These are phyloP conservation scores for Magnolia sinica DNA, from an alignment of 164 flowering plant genomes.

Conservation along the genomic window DNA sequence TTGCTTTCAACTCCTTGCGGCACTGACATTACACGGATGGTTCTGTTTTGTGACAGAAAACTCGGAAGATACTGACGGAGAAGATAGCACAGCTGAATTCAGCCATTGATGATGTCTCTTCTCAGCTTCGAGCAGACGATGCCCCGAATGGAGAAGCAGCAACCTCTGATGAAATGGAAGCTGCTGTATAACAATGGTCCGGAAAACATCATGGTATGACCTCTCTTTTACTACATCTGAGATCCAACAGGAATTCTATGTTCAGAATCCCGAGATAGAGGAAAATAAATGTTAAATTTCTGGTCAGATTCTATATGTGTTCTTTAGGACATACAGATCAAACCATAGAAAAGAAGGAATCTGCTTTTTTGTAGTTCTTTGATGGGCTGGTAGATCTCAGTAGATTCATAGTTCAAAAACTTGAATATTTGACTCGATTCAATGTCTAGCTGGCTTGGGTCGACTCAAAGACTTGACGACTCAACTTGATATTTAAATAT, in stretches of 20 bases:
- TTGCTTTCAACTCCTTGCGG: neutral
- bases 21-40: neutral
- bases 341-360: too few species aligned
- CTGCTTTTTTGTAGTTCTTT: too few species aligned
- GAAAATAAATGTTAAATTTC: neutral
- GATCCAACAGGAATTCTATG: neutral
- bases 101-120: conserved; percentile 80
- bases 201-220: neutral
- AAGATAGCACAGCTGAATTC: conserved; percentile 86
- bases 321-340: too few species aligned
- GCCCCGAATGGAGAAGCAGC: conserved; percentile 43
- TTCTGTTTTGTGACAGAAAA: conserved; percentile 47
- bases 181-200: conserved; percentile 32
- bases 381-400: too few species aligned
- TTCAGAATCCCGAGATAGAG: neutral
- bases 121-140: conserved; percentile 63
- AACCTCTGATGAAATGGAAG: conserved; percentile 59
- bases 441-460: too few species aligned
- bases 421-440: too few species aligned
- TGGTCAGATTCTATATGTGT: too few species aligned
- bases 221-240: neutral
- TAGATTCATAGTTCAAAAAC: too few species aligned
- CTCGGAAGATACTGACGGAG: conserved; percentile 58
- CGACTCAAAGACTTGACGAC: too few species aligned
- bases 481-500: too few species aligned